Evolutionary conservation across 768 basidiomycete genomes (phyloP), one percentile per base, ranked within the genome.

Genomic region (Lyophyllum shimeji): DNA sequence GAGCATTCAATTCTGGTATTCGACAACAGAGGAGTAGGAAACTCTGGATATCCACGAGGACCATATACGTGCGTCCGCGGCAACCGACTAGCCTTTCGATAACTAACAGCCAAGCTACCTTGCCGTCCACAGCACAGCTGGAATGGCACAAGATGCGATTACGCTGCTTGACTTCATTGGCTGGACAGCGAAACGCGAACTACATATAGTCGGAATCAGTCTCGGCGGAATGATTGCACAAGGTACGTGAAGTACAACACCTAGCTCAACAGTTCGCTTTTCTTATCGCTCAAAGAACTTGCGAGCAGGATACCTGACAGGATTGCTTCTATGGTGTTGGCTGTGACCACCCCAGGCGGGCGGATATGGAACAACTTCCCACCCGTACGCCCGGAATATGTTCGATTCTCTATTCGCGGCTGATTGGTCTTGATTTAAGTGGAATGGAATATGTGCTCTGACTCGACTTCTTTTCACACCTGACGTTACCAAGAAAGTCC

Each of bases 181-280:
- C 1, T 94, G 91, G 90, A 90, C 80, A 0, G 76, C 66, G 7
- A 70, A 80, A 9, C 80, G 81, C 4, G 78, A 79, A 46, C 43
- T 94, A 6, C 85, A 93, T 63, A 69, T 93, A 29, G 85, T 93
- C 20, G 88, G 92, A 7, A 70, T 83, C 21, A 91, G 89, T 37
- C 68, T 94, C 4, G 92, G 92, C 1, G 91, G 91, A 4, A 93
- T 93, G 91, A 90, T 91, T 48, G 83, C 89, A 0, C 87, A 90
- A 71, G 86, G 88, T 87, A 56, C 29, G 61, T 29, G 53, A 31
- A 25, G 4, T 6, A 42, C 17, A 3, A 34, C 12, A 43, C 24
- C 12, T 37, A 21, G 18, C 17, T 18, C 45, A 1, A n/a, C 13
- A 11, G 23, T 18, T 33, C n/a, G 7, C 37, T 7, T 18, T 39